These are phyloP conservation scores for Tulasnella sp. DNA, from an alignment of 768 basidiomycete genomes.

Conservation along the genomic window DNA sequence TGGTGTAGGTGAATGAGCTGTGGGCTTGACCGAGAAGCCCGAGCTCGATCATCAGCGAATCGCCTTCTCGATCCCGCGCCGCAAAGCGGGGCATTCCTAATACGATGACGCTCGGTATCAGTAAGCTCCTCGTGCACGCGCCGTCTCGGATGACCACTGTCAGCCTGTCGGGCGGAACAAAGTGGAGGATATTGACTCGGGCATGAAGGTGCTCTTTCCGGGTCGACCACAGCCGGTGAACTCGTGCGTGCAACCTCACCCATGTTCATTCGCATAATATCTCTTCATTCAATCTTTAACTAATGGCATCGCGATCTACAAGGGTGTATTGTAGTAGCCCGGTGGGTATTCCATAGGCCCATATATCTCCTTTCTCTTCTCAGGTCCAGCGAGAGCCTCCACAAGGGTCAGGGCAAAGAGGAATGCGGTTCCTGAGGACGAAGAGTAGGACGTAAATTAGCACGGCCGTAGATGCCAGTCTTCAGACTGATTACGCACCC, in stretches of 20 bases:
- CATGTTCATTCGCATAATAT: too few relatives aligned
- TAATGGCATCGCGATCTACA: not conserved
- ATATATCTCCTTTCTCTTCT: conserved; percentile 57
- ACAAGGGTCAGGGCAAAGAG: conserved; percentile 73
- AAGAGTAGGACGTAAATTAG: not conserved
- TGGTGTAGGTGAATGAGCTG: not conserved
- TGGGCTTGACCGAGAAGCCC: not conserved
- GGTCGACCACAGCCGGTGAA: too few relatives aligned
- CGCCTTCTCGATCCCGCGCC: not conserved
- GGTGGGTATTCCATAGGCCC: conserved; percentile 69
- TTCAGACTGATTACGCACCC: conserved; percentile 42
- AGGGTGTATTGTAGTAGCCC: conserved; percentile 8
- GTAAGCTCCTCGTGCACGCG: not conserved
- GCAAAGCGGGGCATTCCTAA: not conserved
- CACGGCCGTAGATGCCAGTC: conserved; percentile 17
- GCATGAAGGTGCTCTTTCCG: too few relatives aligned
- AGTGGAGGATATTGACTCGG: too few relatives aligned
- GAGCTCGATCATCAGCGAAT: not conserved
- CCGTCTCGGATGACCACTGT: not conserved
- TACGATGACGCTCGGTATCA: not conserved
- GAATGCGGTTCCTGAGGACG: conserved; percentile 60
- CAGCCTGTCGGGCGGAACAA: too few relatives aligned
- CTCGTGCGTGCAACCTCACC: too few relatives aligned
- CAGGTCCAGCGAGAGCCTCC: conserved; percentile 61
- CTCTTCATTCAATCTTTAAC: too few relatives aligned